Percentiles rank a stretch among this genome's conserved stretches.
Conservation (phyloP, 2,329 filamentous ascomycete genomes). For the Botrytis aclada region DNA sequence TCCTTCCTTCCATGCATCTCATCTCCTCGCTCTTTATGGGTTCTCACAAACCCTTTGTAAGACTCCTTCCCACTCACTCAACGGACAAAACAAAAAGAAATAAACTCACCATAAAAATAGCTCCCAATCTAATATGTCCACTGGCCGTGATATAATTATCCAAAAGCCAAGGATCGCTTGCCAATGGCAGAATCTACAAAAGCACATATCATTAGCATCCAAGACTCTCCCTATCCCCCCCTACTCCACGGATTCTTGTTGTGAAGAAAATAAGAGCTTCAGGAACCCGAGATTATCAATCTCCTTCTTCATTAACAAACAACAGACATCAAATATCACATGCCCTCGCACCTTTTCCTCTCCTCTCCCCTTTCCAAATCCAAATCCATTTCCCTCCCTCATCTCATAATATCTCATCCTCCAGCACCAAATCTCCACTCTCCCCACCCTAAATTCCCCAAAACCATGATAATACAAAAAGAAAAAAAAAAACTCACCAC, state of each 20-base stretch:
- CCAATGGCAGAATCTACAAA: conserved; percentile 57
- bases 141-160: conserved; percentile 68
- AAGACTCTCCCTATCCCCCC: background rate
- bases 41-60: background rate
- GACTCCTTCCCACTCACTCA: background rate
- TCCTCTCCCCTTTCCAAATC: background rate
- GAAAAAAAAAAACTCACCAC: conserved; percentile 47
- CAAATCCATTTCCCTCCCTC: background rate
- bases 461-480: no score
- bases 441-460: no score
- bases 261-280: no score
- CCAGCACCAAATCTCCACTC: background rate
- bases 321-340: background rate
- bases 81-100: no score
- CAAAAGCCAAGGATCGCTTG: conserved; percentile 66
- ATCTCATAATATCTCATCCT: background rate
- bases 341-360: background rate
- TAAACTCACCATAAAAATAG: conserved; percentile 51
- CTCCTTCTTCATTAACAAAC: background rate
- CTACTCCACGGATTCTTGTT: no score
- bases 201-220: background rate
- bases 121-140: conserved; percentile 57
- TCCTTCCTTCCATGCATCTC: background rate
- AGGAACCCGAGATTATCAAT: no score
- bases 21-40: background rate